These are phyloP conservation scores for Suillus placidus DNA, from an alignment of 768 basidiomycete genomes.

Conservation along the genomic window DNA sequence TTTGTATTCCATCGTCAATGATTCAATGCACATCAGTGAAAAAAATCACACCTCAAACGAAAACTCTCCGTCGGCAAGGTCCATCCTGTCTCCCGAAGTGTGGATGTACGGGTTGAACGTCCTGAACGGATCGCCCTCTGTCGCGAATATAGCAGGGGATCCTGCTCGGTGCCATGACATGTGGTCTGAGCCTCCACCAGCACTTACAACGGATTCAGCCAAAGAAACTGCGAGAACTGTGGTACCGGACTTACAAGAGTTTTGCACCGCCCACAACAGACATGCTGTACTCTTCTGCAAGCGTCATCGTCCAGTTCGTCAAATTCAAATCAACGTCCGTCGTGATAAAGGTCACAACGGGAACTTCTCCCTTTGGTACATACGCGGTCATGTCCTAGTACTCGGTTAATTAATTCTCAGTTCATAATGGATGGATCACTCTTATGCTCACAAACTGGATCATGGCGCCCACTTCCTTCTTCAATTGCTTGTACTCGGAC, in stretches of 20 bases:
- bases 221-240: not conserved
- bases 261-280: conserved; percentile 18
- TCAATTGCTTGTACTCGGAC: conserved; percentile 47
- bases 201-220: conserved; percentile 27
- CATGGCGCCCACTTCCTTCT: conserved; percentile 51
- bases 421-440: no score
- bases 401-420: conserved; percentile 41
- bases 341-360: conserved; percentile 34
- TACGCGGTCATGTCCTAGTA: conserved; percentile 44
- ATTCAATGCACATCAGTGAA: not conserved
- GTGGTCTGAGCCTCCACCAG: conserved; percentile 47
- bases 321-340: conserved; percentile 47
- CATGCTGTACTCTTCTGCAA: conserved; percentile 35
- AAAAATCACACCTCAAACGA: conserved; percentile 35
- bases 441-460: conserved; percentile 46
- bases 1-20: conserved; percentile 40
- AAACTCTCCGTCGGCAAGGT: conserved; percentile 41
- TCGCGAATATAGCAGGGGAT: conserved; percentile 44
- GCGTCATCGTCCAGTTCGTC: conserved; percentile 38
- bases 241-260: conserved; percentile 34
- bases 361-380: conserved; percentile 16
- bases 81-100: conserved; percentile 29
- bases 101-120: conserved; percentile 48
- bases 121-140: conserved; percentile 44
- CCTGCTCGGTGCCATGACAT: conserved; percentile 49